phyloP scores from a whole-genome alignment of 495 filamentous ascomycete species.

The Barbatosphaeria neglecta region DNA sequence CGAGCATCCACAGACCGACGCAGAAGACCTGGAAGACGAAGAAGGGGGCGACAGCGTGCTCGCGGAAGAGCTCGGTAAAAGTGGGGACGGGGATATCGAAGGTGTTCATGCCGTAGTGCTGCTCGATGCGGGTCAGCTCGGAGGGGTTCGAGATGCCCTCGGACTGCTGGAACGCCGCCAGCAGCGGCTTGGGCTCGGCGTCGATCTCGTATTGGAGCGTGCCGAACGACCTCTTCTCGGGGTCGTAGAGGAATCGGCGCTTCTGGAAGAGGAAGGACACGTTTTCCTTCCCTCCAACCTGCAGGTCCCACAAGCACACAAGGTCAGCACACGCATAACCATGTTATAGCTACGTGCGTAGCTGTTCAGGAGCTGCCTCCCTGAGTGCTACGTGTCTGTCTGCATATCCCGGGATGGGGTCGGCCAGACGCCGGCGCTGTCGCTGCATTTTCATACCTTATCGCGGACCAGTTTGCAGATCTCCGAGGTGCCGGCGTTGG shows the following conservation, averaged over 20 bases:
- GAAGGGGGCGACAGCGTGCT: constrained; percentile 97
- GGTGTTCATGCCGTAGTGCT: constrained; percentile 93
- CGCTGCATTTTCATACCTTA: constrained; percentile 50
- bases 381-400: too few species aligned
- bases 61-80: constrained; percentile 92
- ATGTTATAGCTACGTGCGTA: too few species aligned
- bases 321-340: background rate
- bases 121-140: constrained; percentile 65
- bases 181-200: constrained; percentile 60
- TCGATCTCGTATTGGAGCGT: constrained; percentile 82
- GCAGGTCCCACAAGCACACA: background rate
- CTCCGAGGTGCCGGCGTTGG: constrained; percentile 81
- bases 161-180: constrained; percentile 67
- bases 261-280: constrained; percentile 96
- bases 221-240: constrained; percentile 56
- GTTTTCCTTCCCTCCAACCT: constrained; percentile 60
- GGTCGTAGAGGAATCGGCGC: constrained; percentile 80
- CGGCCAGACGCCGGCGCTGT: too few species aligned
- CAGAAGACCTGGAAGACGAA: constrained; percentile 99
- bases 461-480: constrained; percentile 73
- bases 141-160: constrained; percentile 56
- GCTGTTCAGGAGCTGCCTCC: too few species aligned
- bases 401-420: too few species aligned
- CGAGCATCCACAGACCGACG: constrained; percentile 95
- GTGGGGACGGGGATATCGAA: constrained; percentile 97